Evolutionary conservation across 106 monocot species (phyloP).

Genomic region (Allium sativum): DNA sequence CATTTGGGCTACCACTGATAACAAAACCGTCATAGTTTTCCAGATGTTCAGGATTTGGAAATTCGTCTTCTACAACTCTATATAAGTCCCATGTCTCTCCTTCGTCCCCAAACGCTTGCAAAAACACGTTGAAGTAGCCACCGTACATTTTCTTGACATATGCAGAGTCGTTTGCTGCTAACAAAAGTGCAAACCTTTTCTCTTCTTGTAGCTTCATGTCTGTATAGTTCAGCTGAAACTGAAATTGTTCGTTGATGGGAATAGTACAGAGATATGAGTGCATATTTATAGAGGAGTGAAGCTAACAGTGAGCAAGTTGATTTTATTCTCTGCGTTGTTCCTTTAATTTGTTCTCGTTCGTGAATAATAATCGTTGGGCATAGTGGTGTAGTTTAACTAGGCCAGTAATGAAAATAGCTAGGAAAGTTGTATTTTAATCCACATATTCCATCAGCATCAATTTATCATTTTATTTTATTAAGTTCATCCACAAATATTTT

Average conservation of each 20-base stretch:
- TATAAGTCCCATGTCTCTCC: constrained; percentile 74
- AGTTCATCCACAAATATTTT: no score
- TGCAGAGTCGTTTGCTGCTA: constrained; percentile 62
- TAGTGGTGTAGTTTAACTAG: no score
- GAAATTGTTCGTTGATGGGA: neutral
- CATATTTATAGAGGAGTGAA: no score
- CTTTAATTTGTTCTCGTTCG: no score
- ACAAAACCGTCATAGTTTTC: constrained; percentile 58
- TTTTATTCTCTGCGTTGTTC: no score
- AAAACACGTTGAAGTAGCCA: constrained; percentile 79
- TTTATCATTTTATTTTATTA: no score
- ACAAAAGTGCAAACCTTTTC: constrained; percentile 58
- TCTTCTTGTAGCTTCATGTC: constrained; percentile 2
- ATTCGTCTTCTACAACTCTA: constrained; percentile 63
- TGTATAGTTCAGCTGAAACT: neutral
- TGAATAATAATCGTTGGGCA: no score
- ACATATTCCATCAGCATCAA: no score
- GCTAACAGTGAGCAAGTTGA: no score
- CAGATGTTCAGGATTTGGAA: constrained; percentile 49
- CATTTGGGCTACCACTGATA: constrained; percentile 71
- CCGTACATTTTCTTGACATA: constrained; percentile 61
- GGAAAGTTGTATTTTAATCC: no score
- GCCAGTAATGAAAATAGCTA: no score
- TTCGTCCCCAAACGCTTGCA: constrained; percentile 50
- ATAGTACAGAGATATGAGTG: no score